Base-by-base conservation (phyloP, 1,284 basidiomycete genomes). In the Puccinia coronata region DNA sequence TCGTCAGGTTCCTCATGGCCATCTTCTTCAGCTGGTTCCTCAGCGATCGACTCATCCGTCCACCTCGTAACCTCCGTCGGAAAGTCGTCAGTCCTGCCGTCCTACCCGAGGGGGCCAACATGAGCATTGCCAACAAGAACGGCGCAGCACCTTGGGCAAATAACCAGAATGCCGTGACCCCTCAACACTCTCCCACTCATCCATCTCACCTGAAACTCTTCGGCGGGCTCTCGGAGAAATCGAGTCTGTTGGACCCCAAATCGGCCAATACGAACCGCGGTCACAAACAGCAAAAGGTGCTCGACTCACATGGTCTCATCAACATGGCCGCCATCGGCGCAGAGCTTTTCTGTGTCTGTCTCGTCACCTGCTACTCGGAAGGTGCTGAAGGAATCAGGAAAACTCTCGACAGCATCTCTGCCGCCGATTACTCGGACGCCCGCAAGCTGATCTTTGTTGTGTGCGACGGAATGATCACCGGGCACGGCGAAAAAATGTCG, bases 401-500 rank as follows among this genome's bases (percentile, higher is more conserved):
- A 2, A 99, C 97, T 0, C 89, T 98, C 81, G 95, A 98, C 86
- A 93, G 94, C 8, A 95, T 99, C 81, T 93, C 95, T 0, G 88
- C 88, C 59, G 98, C 96, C 0, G 92, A 90, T 4, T 99, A 98
- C 87, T 93, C 94, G 11, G 96, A 98, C 87, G 88, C 90, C 53
- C 89, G 96, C 80, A 99, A 99, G 86, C 89, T 99, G 28, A 87
- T 99, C 57, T 97, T 98, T 86, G 89, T 99, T 80, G 92, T 99
- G 11, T 96, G 96, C 51, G 97, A 99, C 86, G 97, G 97, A 6
- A 98, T 99, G 94, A 95, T 99, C 83, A 99, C 96, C 0, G 97
- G 97, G 71, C 92, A 92, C 3, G 97, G 97, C 75, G 96, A 99
- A 88, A 93, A 95, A 86, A 89, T 89, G 85, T 95, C 93, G 83